A percentile compares a stretch with the other conserved stretches of the same genome.
Conservation (phyloP, 2,329 filamentous ascomycete species). For the Amauroascus verrucosus region DNA sequence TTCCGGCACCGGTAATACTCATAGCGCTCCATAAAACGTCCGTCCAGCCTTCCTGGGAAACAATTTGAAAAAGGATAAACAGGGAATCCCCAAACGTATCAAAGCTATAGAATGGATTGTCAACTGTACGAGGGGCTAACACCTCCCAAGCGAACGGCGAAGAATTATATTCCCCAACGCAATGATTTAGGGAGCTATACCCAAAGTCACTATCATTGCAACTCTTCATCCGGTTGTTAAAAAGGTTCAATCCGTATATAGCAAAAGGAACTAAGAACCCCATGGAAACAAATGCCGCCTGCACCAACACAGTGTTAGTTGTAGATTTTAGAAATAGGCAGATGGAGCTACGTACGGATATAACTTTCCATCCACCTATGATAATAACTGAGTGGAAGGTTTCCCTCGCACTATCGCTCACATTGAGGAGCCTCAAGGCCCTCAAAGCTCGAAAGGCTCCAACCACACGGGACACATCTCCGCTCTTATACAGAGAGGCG, state of each 20-base stretch:
- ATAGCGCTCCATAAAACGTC: constrained; percentile 83
- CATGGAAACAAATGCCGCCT: constrained; percentile 82
- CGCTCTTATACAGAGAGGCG: constrained; percentile 70
- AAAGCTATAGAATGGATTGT: constrained; percentile 81
- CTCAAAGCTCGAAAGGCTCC: constrained; percentile 95
- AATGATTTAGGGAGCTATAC: constrained; percentile 56
- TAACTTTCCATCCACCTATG: constrained; percentile 84
- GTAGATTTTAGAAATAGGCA: not conserved
- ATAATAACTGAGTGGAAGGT: constrained; percentile 97
- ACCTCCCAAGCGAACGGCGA: constrained; percentile 76
- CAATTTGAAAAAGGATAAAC: constrained; percentile 96
- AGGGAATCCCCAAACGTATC: constrained; percentile 89
- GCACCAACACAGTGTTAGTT: constrained; percentile 2
- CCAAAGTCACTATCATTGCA: constrained; percentile 64
- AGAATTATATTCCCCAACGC: constrained; percentile 71
- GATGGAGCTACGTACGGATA: constrained; percentile 52
- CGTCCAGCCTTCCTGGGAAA: constrained; percentile 95
- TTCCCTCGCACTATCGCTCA: constrained; percentile 88
- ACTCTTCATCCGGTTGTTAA: constrained; percentile 64
- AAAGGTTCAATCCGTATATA: constrained; percentile 88
- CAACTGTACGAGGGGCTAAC: constrained; percentile 67
- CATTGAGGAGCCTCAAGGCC: constrained; percentile 81
- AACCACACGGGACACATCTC: constrained; percentile 76
- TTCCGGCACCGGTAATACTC: constrained; percentile 64
- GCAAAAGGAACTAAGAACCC: constrained; percentile 93